A percentile compares a stretch with the other conserved stretches of the same genome.
phyloP scores from a whole-genome alignment of 1,139 yeast species.

The Kurtzmaniella quercitrusa region DNA sequence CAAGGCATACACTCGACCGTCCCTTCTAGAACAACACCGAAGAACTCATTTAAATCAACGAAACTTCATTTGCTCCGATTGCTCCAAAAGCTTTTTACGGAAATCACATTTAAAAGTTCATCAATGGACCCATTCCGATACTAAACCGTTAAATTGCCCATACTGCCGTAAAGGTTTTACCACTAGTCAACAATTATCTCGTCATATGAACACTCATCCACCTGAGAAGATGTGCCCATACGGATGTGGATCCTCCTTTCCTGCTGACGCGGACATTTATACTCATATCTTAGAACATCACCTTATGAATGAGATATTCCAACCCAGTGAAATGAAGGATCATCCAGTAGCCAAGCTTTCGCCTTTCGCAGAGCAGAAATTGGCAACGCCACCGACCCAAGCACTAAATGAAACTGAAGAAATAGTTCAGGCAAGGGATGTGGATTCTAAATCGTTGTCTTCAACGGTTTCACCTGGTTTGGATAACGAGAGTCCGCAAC shows the following conservation, averaged over 20 bases:
- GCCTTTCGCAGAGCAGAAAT: neutral
- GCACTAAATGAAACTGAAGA: neutral
- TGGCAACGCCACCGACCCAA: neutral
- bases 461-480: no score
- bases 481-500: no score
- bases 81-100: conserved; percentile 13
- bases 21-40: conserved; percentile 15
- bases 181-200: conserved; percentile 12
- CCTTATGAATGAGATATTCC: conserved; percentile 3
- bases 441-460: no score
- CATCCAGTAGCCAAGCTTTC: neutral
- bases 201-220: conserved; percentile 15
- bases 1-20: conserved; percentile 16
- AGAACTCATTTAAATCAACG: conserved; percentile 16
- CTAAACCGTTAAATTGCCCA: conserved; percentile 14
- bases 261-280: neutral
- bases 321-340: neutral
- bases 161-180: conserved; percentile 14
- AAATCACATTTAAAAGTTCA: conserved; percentile 15
- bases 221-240: conserved; percentile 6
- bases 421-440: neutral
- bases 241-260: conserved; percentile 4
- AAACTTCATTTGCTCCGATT: conserved; percentile 14
- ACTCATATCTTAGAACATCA: conserved; percentile 5
- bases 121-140: conserved; percentile 11